Evolutionary conservation across 1,139 yeast species (phyloP).

Genomic region (Blastobotrys arbuscula): DNA sequence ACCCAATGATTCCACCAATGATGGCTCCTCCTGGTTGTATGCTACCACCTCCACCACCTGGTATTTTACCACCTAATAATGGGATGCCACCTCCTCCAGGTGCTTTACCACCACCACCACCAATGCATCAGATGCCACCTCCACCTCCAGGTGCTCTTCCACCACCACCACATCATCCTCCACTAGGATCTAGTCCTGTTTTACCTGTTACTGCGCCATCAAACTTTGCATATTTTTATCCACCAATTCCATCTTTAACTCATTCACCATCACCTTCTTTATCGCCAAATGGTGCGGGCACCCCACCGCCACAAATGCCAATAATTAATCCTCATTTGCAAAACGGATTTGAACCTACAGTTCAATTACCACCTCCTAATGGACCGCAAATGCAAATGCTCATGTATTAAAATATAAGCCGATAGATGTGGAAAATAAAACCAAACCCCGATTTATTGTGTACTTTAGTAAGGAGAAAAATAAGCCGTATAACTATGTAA

Average conservation of each 20-base stretch:
- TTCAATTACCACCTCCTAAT: too few relatives aligned
- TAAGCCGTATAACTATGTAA: too few relatives aligned
- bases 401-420: too few relatives aligned
- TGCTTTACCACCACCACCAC: constrained; percentile 1
- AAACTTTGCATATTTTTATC: too few relatives aligned
- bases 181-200: too few relatives aligned
- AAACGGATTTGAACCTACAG: too few relatives aligned
- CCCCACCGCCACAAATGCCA: not conserved
- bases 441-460: too few relatives aligned
- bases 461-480: too few relatives aligned
- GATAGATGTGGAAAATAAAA: too few relatives aligned
- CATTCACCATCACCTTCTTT: not conserved
- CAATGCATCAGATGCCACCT: too few relatives aligned
- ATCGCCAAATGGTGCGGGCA: not conserved
- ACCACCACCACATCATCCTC: not conserved
- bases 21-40: constrained; percentile 3
- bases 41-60: not conserved
- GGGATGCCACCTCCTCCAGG: not conserved
- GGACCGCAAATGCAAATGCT: too few relatives aligned
- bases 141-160: not conserved
- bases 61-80: not conserved
- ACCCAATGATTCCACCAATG: constrained; percentile 5
- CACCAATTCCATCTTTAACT: not conserved
- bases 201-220: too few relatives aligned
- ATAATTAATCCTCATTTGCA: not conserved